Conservation (phyloP, 371 early-diverging fungal genomes). For the Mortierella sp. region DNA sequence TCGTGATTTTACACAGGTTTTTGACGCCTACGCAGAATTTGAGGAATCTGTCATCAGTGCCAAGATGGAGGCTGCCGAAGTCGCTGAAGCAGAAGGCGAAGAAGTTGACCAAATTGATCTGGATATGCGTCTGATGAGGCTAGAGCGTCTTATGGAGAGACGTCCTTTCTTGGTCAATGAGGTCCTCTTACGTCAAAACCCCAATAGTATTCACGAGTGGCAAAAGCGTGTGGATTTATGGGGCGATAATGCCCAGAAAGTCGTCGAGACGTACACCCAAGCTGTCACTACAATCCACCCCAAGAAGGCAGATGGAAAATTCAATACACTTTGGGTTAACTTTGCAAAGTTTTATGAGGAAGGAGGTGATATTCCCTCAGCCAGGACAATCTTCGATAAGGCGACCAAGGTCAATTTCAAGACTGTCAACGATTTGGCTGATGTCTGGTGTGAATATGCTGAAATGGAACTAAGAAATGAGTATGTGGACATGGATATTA, state of each 20-base stretch:
- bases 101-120: constrained; percentile 78
- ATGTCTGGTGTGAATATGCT: constrained; percentile 94
- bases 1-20: constrained; percentile 95
- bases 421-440: constrained; percentile 87
- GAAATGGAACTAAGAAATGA: constrained; percentile 91
- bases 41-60: constrained; percentile 86
- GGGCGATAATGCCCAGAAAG: constrained; percentile 71
- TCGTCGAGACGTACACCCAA: constrained; percentile 81
- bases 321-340: constrained; percentile 86
- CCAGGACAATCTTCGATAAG: constrained; percentile 88
- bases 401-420: constrained; percentile 86
- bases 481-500: constrained; percentile 35
- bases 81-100: constrained; percentile 66
- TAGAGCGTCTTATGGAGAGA: constrained; percentile 93
- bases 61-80: constrained; percentile 81
- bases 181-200: constrained; percentile 93
- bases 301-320: constrained; percentile 82
- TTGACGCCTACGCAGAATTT: constrained; percentile 95
- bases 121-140: constrained; percentile 86
- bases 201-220: constrained; percentile 95
- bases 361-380: constrained; percentile 69
- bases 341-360: constrained; percentile 90
- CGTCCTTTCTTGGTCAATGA: constrained; percentile 96
- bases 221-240: constrained; percentile 84
- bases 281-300: constrained; percentile 86